A percentile compares a stretch with the other conserved stretches of the same genome.
These are phyloP conservation scores for Tetrahymena elliotti DNA, from an alignment of 73 alveolate genomes.

Conservation along the genomic window DNA sequence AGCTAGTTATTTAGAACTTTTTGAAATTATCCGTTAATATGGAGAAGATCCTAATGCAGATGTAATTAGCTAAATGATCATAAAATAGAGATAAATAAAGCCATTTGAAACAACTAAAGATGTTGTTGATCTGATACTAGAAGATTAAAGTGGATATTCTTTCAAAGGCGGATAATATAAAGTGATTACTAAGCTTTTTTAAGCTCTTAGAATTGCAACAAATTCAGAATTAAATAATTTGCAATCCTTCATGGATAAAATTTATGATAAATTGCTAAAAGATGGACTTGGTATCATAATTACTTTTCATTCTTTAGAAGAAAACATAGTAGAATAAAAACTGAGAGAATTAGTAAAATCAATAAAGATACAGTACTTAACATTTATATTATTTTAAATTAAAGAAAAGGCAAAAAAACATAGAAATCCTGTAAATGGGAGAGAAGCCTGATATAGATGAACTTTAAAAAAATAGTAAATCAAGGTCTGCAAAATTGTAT, in stretches of 20 bases:
- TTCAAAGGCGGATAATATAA: neutral
- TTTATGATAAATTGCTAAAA: neutral
- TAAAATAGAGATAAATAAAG: neutral
- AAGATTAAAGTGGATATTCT: neutral
- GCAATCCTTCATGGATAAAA: neutral
- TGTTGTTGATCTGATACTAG: neutral
- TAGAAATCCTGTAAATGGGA: neutral
- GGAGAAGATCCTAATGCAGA: neutral
- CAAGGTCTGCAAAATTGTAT: neutral
- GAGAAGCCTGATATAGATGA: neutral
- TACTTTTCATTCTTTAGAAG: neutral
- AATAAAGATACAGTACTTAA: neutral
- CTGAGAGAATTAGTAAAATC: neutral
- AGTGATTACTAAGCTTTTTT: neutral
- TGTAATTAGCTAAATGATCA: neutral
- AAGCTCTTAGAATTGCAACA: neutral
- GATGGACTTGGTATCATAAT: neutral
- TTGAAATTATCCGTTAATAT: neutral
- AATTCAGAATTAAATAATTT: neutral
- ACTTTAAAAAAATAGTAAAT: neutral
- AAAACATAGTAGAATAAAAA: neutral
- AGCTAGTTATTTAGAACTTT: neutral
- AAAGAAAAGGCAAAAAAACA: neutral
- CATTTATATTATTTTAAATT: neutral
- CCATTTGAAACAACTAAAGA: neutral